Conservation (phyloP, 306 rosid species). For the Medicago ruthenica region DNA sequence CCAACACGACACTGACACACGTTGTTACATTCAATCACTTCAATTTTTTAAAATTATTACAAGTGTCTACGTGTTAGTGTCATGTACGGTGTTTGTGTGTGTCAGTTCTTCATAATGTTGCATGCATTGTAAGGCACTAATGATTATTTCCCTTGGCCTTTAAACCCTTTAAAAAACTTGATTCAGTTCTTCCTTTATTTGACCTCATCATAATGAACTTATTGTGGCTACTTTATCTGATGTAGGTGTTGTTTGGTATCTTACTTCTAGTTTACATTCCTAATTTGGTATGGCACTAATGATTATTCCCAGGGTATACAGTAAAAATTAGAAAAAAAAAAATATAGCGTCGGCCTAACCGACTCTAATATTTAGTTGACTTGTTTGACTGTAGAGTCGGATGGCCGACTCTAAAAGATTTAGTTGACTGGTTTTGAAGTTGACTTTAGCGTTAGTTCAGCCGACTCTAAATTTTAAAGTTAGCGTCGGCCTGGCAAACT, state of each 20-base stretch:
- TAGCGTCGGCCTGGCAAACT: too few species aligned
- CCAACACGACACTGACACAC: background rate
- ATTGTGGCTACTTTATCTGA: constrained; percentile 39
- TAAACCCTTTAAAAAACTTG: constrained; percentile 1
- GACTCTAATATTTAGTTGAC: too few species aligned
- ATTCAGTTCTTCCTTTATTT: background rate
- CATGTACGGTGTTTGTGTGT: background rate
- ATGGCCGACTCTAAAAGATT: too few species aligned
- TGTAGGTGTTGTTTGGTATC: constrained; percentile 76
- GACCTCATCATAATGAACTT: background rate
- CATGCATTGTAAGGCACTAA: background rate
- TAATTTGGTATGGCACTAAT: too few species aligned
- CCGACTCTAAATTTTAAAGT: too few species aligned
- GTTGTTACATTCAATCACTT: background rate
- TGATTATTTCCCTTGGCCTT: too few species aligned
- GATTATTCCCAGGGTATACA: too few species aligned
- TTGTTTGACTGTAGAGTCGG: too few species aligned
- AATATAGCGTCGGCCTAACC: too few species aligned
- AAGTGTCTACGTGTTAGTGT: background rate
- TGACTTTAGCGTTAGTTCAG: too few species aligned
- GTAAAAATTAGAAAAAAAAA: too few species aligned
- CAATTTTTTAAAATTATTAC: background rate
- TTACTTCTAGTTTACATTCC: constrained; percentile 73
- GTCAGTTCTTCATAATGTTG: background rate
- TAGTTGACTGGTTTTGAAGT: too few species aligned